Percentiles rank a stretch among this genome's conserved stretches.
These are phyloP conservation scores for Podosphaera fusca DNA, from an alignment of 2,329 filamentous ascomycete genomes.

Conservation along the genomic window DNA sequence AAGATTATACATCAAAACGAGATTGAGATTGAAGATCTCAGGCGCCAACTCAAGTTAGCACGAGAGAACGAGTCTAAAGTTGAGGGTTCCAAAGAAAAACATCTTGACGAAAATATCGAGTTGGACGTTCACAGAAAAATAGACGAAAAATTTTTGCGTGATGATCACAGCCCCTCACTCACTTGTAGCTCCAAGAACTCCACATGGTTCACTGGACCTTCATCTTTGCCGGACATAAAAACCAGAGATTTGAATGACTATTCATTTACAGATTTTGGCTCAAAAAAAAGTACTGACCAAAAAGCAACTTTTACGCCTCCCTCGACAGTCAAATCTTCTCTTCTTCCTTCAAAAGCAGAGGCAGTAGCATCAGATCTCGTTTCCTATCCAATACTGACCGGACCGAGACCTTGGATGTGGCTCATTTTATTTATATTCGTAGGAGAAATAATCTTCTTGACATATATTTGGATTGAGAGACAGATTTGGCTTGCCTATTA, in stretches of 20 bases:
- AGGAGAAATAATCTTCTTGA: neutral
- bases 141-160: neutral
- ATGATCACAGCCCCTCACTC: neutral
- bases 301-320: neutral
- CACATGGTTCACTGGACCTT: neutral
- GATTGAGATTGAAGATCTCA: no score
- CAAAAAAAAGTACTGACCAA: neutral
- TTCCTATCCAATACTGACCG: neutral
- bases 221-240: neutral
- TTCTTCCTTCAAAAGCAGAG: neutral
- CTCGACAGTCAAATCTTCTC: neutral
- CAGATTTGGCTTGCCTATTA: neutral
- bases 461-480: neutral
- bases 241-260: neutral
- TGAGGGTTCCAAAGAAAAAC: no score
- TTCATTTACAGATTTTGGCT: neutral
- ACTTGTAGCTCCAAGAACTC: neutral
- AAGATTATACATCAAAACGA: no score
- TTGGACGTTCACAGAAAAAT: neutral
- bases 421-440: neutral
- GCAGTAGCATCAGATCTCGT: neutral
- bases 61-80: no score
- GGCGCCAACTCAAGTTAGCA: no score
- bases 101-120: no score
- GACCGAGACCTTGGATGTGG: neutral